Evolutionary conservation across 768 basidiomycete genomes (phyloP).

Genomic region (Naematelia aurantialba): DNA sequence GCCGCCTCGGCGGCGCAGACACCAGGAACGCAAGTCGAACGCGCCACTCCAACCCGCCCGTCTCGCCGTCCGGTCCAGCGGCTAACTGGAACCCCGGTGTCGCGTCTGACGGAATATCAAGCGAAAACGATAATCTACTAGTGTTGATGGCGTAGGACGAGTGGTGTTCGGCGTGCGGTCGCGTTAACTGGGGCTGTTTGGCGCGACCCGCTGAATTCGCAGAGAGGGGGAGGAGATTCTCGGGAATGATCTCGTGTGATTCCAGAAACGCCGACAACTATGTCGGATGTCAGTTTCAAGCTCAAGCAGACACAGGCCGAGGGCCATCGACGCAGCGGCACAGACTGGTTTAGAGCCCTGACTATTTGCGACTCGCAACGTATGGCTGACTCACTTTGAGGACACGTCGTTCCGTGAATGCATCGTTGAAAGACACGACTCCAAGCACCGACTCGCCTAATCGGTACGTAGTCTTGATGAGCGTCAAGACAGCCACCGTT

Average conservation of each 20-base stretch:
- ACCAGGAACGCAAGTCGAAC: slow-evolving; percentile 83
- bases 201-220: slow-evolving; percentile 45
- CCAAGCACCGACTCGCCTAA: slow-evolving; percentile 89
- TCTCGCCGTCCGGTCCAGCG: slow-evolving; percentile 51
- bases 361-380: too few species aligned
- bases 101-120: slow-evolving; percentile 89
- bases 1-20: slow-evolving; percentile 54
- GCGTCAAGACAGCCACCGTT: slow-evolving; percentile 82
- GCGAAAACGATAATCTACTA: slow-evolving; percentile 73
- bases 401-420: slow-evolving; percentile 66
- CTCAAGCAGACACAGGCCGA: not conserved
- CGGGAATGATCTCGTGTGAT: slow-evolving; percentile 67
- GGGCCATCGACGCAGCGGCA: too few species aligned
- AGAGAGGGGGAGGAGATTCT: slow-evolving; percentile 58
- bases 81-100: slow-evolving; percentile 77
- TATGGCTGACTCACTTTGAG: slow-evolving; percentile 62
- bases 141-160: slow-evolving; percentile 69
- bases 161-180: slow-evolving; percentile 81
- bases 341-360: too few species aligned
- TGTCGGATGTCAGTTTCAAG: slow-evolving; percentile 4
- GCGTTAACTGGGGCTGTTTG: slow-evolving; percentile 56
- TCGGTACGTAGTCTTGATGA: slow-evolving; percentile 84
- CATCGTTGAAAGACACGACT: slow-evolving; percentile 78
- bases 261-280: slow-evolving; percentile 86
- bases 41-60: slow-evolving; percentile 85